Evolutionary conservation across 2,329 filamentous ascomycete genomes (phyloP).

Genomic region (Pyricularia pennisetigena): DNA sequence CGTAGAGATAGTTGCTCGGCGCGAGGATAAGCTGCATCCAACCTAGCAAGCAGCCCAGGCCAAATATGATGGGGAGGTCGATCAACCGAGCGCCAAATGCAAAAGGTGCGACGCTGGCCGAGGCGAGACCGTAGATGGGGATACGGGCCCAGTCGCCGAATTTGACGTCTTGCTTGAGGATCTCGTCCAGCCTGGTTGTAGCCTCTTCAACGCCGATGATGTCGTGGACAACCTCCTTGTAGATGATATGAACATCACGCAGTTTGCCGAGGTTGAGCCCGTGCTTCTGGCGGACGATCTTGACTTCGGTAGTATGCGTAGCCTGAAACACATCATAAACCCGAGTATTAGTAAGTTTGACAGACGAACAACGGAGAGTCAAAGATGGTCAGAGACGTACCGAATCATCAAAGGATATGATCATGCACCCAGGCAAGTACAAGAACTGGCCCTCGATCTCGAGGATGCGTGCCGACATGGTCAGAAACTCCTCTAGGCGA

Average conservation of each 20-base stretch:
- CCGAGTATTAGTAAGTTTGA: neutral
- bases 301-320: constrained; percentile 75
- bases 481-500: constrained; percentile 84
- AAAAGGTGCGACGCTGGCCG: constrained; percentile 67
- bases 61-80: constrained; percentile 67
- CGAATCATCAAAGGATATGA: constrained; percentile 77
- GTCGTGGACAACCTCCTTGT: constrained; percentile 76
- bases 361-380: too few species aligned
- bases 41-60: constrained; percentile 66
- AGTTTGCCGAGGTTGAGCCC: constrained; percentile 67
- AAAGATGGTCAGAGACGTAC: constrained; percentile 13
- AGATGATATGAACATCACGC: constrained; percentile 64
- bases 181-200: constrained; percentile 47
- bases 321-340: neutral
- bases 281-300: constrained; percentile 58
- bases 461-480: constrained; percentile 78
- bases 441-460: constrained; percentile 85
- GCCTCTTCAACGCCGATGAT: constrained; percentile 64
- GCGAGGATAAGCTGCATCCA: constrained; percentile 65
- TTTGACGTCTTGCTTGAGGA: constrained; percentile 35
- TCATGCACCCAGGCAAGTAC: constrained; percentile 88
- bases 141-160: constrained; percentile 46
- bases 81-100: constrained; percentile 69
- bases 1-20: constrained; percentile 56
- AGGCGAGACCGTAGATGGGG: constrained; percentile 64